These are phyloP conservation scores for Fusarium buxicola DNA, from an alignment of 2,329 filamentous ascomycete genomes.

Conservation along the genomic window DNA sequence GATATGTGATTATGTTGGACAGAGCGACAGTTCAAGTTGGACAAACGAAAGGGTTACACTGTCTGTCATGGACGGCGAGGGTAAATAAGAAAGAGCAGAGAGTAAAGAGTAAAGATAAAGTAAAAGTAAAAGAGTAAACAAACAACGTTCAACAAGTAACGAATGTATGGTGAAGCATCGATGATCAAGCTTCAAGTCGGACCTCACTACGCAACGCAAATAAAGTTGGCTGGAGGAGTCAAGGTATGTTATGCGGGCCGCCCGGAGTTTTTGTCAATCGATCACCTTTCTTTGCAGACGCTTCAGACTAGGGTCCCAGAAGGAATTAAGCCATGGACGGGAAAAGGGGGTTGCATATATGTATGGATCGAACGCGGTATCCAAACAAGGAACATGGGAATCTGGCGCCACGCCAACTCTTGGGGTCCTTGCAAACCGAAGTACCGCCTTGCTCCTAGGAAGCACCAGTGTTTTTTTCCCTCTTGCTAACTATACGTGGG, in stretches of 20 bases:
- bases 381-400: slow-evolving; percentile 2
- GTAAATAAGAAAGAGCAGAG: no score
- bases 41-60: neutral
- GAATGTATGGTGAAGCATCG: no score
- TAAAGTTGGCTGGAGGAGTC: neutral
- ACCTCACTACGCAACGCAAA: no score
- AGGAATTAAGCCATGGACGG: slow-evolving; percentile 11
- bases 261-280: slow-evolving; percentile 35
- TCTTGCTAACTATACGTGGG: no score
- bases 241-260: slow-evolving; percentile 26
- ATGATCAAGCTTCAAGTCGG: no score
- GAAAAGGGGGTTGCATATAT: slow-evolving; percentile 13
- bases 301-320: slow-evolving; percentile 13
- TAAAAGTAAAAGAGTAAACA: no score
- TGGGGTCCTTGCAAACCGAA: neutral
- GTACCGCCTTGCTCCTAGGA: no score
- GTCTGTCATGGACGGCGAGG: no score
- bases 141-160: no score
- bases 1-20: slow-evolving; percentile 4
- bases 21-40: neutral
- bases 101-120: no score
- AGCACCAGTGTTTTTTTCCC: no score
- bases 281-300: slow-evolving; percentile 14
- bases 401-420: slow-evolving; percentile 32
- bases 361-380: slow-evolving; percentile 23